Conservation (phyloP, 176 grass and related monocot species). For the Poa pratensis region DNA sequence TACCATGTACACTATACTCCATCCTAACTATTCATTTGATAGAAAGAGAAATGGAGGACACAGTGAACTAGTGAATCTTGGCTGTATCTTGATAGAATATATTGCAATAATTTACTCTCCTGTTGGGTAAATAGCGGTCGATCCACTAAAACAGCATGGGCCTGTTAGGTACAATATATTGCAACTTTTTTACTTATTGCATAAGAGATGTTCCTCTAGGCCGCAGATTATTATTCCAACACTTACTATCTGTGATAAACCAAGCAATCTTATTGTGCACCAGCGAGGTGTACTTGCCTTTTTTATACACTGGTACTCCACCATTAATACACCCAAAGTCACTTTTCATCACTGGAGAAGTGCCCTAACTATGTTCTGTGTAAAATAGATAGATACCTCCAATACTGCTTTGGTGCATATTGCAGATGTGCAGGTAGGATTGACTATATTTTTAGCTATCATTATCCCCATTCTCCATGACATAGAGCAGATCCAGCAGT, state of each 20-base stretch:
- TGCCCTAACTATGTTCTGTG: not conserved
- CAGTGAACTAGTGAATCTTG: not conserved
- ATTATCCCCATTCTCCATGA: constrained; percentile 18
- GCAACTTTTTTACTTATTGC: not conserved
- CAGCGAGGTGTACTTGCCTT: not conserved
- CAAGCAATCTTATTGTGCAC: constrained; percentile 8
- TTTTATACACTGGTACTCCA: constrained; percentile 4
- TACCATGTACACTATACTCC: not conserved
- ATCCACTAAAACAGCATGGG: not conserved
- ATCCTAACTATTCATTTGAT: not conserved
- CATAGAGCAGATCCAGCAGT: constrained; percentile 12
- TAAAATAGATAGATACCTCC: not conserved
- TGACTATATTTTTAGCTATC: not conserved
- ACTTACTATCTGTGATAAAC: not conserved
- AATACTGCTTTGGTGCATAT: constrained; percentile 4
- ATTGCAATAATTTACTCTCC: not conserved
- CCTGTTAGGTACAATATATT: not conserved
- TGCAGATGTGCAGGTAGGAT: not conserved
- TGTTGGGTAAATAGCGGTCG: not conserved
- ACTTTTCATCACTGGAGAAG: constrained; percentile 17
- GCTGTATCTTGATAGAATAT: constrained; percentile 12
- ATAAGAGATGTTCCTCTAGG: constrained; percentile 8
- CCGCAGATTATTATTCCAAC: not conserved
- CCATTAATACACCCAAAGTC: not conserved
- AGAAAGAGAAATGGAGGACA: not conserved